A percentile compares a stretch with the other conserved stretches of the same genome.
Conservation (phyloP, 1,139 yeast genomes). For the Spencermartinsiella ligniputridi region DNA sequence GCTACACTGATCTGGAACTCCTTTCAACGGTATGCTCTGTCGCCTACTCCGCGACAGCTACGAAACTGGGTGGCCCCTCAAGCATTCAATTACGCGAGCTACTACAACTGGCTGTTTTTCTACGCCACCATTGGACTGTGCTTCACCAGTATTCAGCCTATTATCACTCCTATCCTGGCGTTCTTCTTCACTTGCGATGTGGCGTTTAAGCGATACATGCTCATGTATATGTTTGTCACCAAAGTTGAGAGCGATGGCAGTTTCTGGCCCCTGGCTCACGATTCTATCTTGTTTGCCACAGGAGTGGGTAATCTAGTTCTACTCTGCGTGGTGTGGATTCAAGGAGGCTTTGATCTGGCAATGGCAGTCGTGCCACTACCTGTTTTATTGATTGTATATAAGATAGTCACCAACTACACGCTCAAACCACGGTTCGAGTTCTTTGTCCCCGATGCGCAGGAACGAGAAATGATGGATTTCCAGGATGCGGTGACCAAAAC, state of each 20-base stretch:
- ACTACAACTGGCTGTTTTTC: slow-evolving; percentile 36
- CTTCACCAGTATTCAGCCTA: slow-evolving; percentile 39
- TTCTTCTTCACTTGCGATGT: slow-evolving; percentile 32
- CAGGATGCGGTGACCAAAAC: slow-evolving; percentile 9
- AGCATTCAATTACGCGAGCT: slow-evolving; percentile 34
- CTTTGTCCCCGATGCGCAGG: slow-evolving; percentile 28
- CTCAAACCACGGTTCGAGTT: slow-evolving; percentile 29
- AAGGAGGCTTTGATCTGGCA: slow-evolving; percentile 35
- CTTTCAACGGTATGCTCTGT: slow-evolving; percentile 26
- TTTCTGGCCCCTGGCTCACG: slow-evolving; percentile 37
- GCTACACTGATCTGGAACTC: slow-evolving; percentile 28
- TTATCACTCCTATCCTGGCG: slow-evolving; percentile 34
- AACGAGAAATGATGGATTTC: slow-evolving; percentile 21
- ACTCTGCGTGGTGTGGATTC: slow-evolving; percentile 38
- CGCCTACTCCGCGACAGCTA: slow-evolving; percentile 38
- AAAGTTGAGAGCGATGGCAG: slow-evolving; percentile 39
- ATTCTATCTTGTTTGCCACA: slow-evolving; percentile 34
- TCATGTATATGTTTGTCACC: slow-evolving; percentile 37
- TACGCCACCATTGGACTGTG: slow-evolving; percentile 38
- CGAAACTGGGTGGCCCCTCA: slow-evolving; percentile 37
- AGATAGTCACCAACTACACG: slow-evolving; percentile 21
- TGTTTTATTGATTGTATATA: slow-evolving; percentile 30
- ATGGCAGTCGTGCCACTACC: slow-evolving; percentile 33
- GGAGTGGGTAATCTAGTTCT: slow-evolving; percentile 36
- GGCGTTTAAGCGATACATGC: slow-evolving; percentile 35